These are phyloP conservation scores for Chalaropsis ovoidea DNA, from an alignment of 2,329 filamentous ascomycete species.

Conservation along the genomic window DNA sequence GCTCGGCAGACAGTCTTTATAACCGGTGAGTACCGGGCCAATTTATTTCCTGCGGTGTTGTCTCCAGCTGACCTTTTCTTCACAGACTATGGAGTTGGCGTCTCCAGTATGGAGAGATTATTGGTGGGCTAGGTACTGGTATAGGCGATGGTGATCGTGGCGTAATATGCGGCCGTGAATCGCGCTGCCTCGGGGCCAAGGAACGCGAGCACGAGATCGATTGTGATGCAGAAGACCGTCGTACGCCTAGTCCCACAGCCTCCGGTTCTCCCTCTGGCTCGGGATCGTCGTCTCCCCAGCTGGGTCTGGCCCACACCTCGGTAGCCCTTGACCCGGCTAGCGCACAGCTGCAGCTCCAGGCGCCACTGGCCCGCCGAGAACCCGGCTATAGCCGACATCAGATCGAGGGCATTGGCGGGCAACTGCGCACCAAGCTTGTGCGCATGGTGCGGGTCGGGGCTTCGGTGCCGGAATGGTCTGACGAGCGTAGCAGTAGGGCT, in stretches of 20 bases:
- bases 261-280: slow-evolving; percentile 24
- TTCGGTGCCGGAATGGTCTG: slow-evolving; percentile 75
- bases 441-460: slow-evolving; percentile 71
- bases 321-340: slow-evolving; percentile 24
- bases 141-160: slow-evolving; percentile 82
- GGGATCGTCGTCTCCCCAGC: slow-evolving; percentile 26
- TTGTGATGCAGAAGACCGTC: slow-evolving; percentile 67
- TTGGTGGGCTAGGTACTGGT: slow-evolving; percentile 71
- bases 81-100: slow-evolving; percentile 77
- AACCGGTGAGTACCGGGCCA: slow-evolving; percentile 39
- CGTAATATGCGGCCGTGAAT: slow-evolving; percentile 73
- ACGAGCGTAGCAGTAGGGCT: slow-evolving; percentile 56
- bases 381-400: slow-evolving; percentile 78
- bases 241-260: slow-evolving; percentile 30
- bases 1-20: slow-evolving; percentile 49
- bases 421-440: slow-evolving; percentile 80
- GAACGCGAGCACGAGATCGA: slow-evolving; percentile 77
- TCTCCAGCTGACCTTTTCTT: not conserved
- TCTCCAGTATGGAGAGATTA: slow-evolving; percentile 69
- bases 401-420: slow-evolving; percentile 80
- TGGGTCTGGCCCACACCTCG: slow-evolving; percentile 14
- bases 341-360: slow-evolving; percentile 12
- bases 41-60: not conserved
- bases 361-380: slow-evolving; percentile 42
- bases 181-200: slow-evolving; percentile 62